A percentile compares a stretch with the other conserved stretches of the same genome.
phyloP scores from a whole-genome alignment of 2,329 filamentous ascomycete species.

The Thelonectria olida region DNA sequence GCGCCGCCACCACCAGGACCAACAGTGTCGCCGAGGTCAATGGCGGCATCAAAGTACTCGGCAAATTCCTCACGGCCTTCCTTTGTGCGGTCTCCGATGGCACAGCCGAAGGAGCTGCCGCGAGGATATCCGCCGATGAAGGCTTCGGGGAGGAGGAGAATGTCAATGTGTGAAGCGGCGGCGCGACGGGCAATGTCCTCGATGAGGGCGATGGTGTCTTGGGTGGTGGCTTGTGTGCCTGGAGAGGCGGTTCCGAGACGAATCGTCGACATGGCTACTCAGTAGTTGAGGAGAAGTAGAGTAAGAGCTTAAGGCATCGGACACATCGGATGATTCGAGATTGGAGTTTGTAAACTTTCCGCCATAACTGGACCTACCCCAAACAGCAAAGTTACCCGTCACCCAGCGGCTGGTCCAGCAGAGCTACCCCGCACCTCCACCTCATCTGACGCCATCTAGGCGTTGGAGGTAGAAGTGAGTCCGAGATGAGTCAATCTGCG shows the following conservation, averaged over 20 bases:
- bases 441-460: no score
- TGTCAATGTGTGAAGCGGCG: slow-evolving; percentile 63
- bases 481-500: no score
- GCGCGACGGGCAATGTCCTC: slow-evolving; percentile 70
- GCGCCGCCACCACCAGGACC: slow-evolving; percentile 68
- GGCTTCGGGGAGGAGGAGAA: slow-evolving; percentile 91
- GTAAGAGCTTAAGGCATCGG: background rate
- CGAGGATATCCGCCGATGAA: slow-evolving; percentile 93
- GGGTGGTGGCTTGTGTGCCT: slow-evolving; percentile 57
- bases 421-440: no score
- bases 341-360: no score
- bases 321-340: background rate
- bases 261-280: slow-evolving; percentile 45
- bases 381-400: no score
- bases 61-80: slow-evolving; percentile 84
- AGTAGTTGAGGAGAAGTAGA: background rate
- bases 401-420: no score
- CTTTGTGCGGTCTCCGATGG: slow-evolving; percentile 73
- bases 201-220: slow-evolving; percentile 73
- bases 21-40: slow-evolving; percentile 84
- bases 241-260: slow-evolving; percentile 67
- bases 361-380: background rate
- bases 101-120: slow-evolving; percentile 78
- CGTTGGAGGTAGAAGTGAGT: no score
- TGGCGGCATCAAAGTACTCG: slow-evolving; percentile 78